Percentiles rank a stretch among this genome's conserved stretches.
These are phyloP conservation scores for Mycena rosella DNA, from an alignment of 768 basidiomycete species.

Conservation along the genomic window DNA sequence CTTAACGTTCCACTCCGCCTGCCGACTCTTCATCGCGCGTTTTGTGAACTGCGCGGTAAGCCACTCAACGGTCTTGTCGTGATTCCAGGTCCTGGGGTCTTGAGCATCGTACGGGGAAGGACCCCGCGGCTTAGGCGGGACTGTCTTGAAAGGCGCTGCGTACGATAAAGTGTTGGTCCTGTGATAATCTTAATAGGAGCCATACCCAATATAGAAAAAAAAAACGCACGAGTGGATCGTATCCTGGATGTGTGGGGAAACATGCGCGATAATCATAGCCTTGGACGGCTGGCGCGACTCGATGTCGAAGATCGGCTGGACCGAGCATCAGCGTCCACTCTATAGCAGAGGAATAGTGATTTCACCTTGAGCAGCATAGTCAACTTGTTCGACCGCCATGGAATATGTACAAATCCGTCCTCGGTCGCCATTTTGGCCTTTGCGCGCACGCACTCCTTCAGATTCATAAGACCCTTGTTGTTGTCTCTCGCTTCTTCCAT, in stretches of 20 bases:
- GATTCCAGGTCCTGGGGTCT: constrained; percentile 51
- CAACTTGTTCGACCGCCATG: constrained; percentile 50
- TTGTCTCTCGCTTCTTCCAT: constrained; percentile 51
- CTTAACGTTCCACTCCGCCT: constrained; percentile 29
- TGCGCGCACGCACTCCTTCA: constrained; percentile 54
- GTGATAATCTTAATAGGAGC: not conserved
- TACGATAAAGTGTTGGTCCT: constrained; percentile 50
- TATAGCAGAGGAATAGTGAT: not conserved
- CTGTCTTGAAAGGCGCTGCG: constrained; percentile 49
- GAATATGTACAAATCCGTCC: constrained; percentile 53
- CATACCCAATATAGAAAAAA: not conserved
- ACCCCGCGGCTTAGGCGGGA: constrained; percentile 44
- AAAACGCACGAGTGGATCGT: constrained; percentile 41
- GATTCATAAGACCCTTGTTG: constrained; percentile 51
- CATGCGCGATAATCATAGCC: constrained; percentile 51
- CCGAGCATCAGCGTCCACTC: not conserved
- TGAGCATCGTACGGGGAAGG: constrained; percentile 46
- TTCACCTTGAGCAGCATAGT: constrained; percentile 51
- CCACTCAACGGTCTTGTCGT: constrained; percentile 45
- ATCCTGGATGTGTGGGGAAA: constrained; percentile 53
- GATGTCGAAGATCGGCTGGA: constrained; percentile 51
- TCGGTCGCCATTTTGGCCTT: constrained; percentile 51
- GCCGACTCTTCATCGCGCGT: constrained; percentile 28
- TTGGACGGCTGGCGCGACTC: constrained; percentile 46
- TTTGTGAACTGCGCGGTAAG: constrained; percentile 42